These are phyloP conservation scores for Tricholoma terreum DNA, from an alignment of 768 basidiomycete genomes.

Conservation along the genomic window DNA sequence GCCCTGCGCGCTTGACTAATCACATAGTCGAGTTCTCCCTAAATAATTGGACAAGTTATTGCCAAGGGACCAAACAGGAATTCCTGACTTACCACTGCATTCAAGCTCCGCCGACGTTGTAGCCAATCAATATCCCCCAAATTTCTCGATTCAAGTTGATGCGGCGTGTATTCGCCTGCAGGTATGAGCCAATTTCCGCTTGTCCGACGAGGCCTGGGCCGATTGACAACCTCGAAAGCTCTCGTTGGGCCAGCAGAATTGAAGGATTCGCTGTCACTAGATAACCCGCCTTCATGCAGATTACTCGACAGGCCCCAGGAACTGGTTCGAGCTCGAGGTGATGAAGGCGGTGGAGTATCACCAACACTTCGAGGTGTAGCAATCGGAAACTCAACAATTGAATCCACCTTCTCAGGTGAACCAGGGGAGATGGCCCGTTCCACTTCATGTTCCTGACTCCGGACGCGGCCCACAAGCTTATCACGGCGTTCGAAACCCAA, in stretches of 20 bases:
- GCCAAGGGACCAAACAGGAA: conserved; percentile 3
- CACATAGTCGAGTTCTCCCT: conserved; percentile 76
- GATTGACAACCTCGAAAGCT: conserved; percentile 53
- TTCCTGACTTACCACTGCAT: conserved; percentile 54
- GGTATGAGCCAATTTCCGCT: conserved; percentile 30
- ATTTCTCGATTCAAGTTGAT: conserved; percentile 41
- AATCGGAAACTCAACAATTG: conserved; percentile 24
- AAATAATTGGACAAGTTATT: conserved; percentile 10
- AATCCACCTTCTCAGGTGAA: conserved; percentile 30
- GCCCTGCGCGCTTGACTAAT: conserved; percentile 56
- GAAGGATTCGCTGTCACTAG: conserved; percentile 45
- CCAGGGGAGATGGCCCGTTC: conserved; percentile 21
- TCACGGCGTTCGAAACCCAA: conserved; percentile 5
- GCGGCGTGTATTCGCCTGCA: conserved; percentile 12
- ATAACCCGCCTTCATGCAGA: conserved; percentile 43
- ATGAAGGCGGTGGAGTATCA: conserved; percentile 39
- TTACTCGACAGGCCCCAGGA: conserved; percentile 47
- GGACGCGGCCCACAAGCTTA: conserved; percentile 5
- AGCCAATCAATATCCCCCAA: conserved; percentile 79
- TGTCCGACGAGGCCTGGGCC: conserved; percentile 35
- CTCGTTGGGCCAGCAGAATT: conserved; percentile 36
- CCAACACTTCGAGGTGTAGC: conserved; percentile 36
- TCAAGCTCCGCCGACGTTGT: conserved; percentile 66
- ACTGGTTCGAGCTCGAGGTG: conserved; percentile 43
- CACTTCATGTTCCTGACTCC: conserved; percentile 12